Evolutionary conservation across 257 asterid species (phyloP).

Genomic region (Hygrophila difformis): DNA sequence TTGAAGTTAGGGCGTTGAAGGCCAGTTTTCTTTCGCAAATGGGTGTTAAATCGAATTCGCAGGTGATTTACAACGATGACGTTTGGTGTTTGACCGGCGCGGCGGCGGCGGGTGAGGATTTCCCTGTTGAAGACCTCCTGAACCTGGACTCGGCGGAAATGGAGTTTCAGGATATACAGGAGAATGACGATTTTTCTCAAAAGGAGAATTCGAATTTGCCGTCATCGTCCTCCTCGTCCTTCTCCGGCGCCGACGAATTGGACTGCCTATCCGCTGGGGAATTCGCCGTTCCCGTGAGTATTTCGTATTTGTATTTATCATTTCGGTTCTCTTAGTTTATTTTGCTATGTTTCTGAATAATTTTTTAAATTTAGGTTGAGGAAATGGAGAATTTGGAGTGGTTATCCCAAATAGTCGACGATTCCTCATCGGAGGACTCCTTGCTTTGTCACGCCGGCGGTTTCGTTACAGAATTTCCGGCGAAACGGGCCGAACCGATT

Average conservation of each 20-base stretch:
- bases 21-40: constrained; percentile 67
- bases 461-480: constrained; percentile 18
- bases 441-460: constrained; percentile 34
- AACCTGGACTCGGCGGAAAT: constrained; percentile 83
- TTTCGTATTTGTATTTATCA: background rate
- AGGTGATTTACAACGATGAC: constrained; percentile 49
- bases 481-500: constrained; percentile 25
- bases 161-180: constrained; percentile 29
- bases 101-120: constrained; percentile 42
- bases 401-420: constrained; percentile 73
- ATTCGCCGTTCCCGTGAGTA: constrained; percentile 64
- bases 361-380: constrained; percentile 36
- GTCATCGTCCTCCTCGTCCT: constrained; percentile 26
- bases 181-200: constrained; percentile 23
- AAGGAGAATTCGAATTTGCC: constrained; percentile 21
- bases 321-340: background rate
- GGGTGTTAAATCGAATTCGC: constrained; percentile 36
- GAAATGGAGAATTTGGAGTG: constrained; percentile 77
- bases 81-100: constrained; percentile 58
- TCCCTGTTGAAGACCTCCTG: constrained; percentile 91
- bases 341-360: background rate
- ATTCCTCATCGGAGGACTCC: constrained; percentile 42
- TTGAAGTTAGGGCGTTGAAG: constrained; percentile 88
- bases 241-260: constrained; percentile 53
- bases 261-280: constrained; percentile 55